A percentile compares a stretch with the other conserved stretches of the same genome.
These are phyloP conservation scores for Suillus occidentalis DNA, from an alignment of 768 basidiomycete genomes.

Conservation along the genomic window DNA sequence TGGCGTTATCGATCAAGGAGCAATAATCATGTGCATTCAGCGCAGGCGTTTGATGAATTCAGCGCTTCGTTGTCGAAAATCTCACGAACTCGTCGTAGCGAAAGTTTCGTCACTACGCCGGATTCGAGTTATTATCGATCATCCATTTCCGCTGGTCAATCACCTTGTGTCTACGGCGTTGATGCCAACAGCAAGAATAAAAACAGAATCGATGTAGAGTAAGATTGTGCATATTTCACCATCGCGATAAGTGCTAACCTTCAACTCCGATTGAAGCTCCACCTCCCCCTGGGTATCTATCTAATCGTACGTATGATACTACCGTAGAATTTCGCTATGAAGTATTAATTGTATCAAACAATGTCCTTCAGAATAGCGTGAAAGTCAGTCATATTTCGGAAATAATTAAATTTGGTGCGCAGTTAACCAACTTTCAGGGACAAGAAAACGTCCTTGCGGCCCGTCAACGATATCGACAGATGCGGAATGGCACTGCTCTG, in stretches of 20 bases:
- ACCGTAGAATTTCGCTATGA: neutral
- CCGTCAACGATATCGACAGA: neutral
- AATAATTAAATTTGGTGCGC: neutral
- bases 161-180: neutral
- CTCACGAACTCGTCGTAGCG: constrained; percentile 3
- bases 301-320: neutral
- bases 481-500: neutral
- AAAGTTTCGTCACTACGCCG: neutral
- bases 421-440: neutral
- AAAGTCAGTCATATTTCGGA: neutral
- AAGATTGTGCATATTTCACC: neutral
- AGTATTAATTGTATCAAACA: neutral
- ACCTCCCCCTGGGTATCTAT: neutral
- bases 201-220: neutral
- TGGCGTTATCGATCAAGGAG: neutral
- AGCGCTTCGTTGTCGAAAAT: neutral
- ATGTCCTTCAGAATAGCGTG: neutral
- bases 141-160: neutral
- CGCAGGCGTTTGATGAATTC: neutral
- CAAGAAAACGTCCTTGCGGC: neutral
- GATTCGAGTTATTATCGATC: constrained; percentile 5
- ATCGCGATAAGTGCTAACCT: neutral
- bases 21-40: neutral
- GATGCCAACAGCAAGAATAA: neutral
- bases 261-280: neutral